phyloP scores from a whole-genome alignment of 164 flowering plant species.

The Kingdonia uniflora region DNA sequence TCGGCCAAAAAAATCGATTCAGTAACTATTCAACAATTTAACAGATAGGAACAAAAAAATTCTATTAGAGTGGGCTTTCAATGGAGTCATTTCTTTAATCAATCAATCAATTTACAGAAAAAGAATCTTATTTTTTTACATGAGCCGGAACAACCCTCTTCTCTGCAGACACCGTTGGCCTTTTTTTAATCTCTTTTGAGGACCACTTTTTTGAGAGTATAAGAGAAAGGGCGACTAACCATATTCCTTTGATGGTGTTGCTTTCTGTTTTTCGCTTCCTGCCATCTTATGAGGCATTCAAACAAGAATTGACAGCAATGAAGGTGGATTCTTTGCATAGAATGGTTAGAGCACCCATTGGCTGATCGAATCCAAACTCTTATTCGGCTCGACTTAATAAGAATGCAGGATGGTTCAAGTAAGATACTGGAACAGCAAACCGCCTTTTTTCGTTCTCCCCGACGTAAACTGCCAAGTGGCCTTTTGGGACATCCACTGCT shows the following conservation, averaged over 20 bases:
- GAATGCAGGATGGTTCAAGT: constrained; percentile 28
- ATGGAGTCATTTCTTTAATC: too few species aligned
- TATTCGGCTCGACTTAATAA: constrained; percentile 19
- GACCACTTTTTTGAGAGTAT: too few species aligned
- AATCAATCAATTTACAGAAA: too few species aligned
- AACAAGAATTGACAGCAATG: constrained; percentile 10
- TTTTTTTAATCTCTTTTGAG: too few species aligned
- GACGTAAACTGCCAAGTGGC: constrained; percentile 32
- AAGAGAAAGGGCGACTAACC: not conserved
- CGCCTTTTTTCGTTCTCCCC: constrained; percentile 22
- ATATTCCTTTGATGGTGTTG: not conserved
- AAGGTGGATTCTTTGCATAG: constrained; percentile 25
- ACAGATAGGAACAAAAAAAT: too few species aligned
- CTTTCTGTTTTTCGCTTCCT: not conserved
- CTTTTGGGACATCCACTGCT: constrained; percentile 20
- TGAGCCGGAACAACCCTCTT: too few species aligned
- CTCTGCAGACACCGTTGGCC: too few species aligned
- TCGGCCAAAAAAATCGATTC: too few species aligned
- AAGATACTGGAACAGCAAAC: constrained; percentile 26
- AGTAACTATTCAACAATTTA: too few species aligned
- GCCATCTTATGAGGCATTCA: constrained; percentile 3
- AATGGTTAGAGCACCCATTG: constrained; percentile 28
- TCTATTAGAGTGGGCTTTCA: too few species aligned
- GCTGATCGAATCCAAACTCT: constrained; percentile 30
- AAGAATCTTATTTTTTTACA: too few species aligned